phyloP scores from a whole-genome alignment of 140 eudicot species.

The Flaveria floridana region DNA sequence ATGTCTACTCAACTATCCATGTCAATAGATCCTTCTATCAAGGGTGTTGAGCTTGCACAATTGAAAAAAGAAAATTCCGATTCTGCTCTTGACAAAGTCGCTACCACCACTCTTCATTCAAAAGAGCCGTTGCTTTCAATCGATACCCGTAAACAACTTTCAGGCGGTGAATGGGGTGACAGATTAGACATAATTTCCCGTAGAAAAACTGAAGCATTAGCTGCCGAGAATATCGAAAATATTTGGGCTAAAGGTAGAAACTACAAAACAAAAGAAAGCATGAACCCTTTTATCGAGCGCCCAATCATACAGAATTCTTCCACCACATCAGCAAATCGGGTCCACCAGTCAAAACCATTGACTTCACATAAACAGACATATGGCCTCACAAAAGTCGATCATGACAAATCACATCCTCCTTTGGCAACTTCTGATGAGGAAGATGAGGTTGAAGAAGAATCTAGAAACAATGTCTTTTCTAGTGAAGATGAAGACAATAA shows the following conservation, averaged over 20 bases:
- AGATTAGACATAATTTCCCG: slow-evolving; percentile 60
- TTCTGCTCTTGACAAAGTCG: slow-evolving; percentile 33
- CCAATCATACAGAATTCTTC: slow-evolving; percentile 33
- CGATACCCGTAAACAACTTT: slow-evolving; percentile 47
- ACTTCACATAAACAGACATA: slow-evolving; percentile 40
- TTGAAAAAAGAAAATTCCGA: slow-evolving; percentile 59
- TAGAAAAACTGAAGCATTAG: slow-evolving; percentile 74
- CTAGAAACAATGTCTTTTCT: slow-evolving; percentile 49
- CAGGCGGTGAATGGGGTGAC: slow-evolving; percentile 85
- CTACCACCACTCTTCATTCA: slow-evolving; percentile 36
- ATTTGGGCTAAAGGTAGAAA: slow-evolving; percentile 88
- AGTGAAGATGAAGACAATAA: slow-evolving; percentile 76
- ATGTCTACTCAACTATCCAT: slow-evolving; percentile 54
- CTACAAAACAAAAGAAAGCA: slow-evolving; percentile 55
- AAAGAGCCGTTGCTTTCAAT: slow-evolving; percentile 82
- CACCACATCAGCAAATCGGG: slow-evolving; percentile 34
- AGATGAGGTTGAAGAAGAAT: slow-evolving; percentile 45
- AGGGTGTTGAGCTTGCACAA: slow-evolving; percentile 85
- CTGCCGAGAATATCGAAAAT: slow-evolving; percentile 90
- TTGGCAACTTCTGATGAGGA: slow-evolving; percentile 43
- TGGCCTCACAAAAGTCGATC: slow-evolving; percentile 30
- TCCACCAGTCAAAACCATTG: slow-evolving; percentile 45
- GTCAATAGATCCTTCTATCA: slow-evolving; percentile 67
- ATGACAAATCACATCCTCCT: slow-evolving; percentile 35
- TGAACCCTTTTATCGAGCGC: slow-evolving; percentile 7